Base-by-base conservation (phyloP, 2,329 filamentous ascomycete species). In the Chaetomium globosum region DNA sequence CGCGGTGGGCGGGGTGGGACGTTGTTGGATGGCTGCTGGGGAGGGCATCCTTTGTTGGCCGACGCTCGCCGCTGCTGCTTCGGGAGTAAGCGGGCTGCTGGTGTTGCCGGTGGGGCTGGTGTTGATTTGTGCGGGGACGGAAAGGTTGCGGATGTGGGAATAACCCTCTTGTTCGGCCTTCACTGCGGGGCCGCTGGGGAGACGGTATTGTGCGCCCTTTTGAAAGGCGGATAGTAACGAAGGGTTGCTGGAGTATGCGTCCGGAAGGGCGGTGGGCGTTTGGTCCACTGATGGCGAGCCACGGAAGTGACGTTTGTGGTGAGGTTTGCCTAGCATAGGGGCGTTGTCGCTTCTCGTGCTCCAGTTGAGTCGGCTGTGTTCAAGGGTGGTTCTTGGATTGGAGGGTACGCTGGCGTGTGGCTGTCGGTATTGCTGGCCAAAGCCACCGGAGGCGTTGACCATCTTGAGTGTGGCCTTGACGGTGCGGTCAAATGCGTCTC, bases 391-490 rank as follows among this genome's bases (percentile, higher is more conserved):
- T n/a, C 58, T 36, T 10, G 63, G 60, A 58, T 36, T 54, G 19
- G 59, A 58, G 4, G 54, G 28, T 7, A n/a, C 55, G 57, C 56
- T 33, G 60, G 30, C 13, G 16, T 61, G 63, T 23, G 56, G 31
- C 8, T 61, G 55, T 4, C 48, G 65, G 39, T 70, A 65, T 59
- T 67, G 63, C 61, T 79, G 79, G 12, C 91, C 91, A 69, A 96
- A 96, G 0, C 92, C 92, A 21, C 90, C 93, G 0, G 89, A 94
- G 1, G 90, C 91, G 75, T 93, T 89, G 71, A 91, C 93, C 93
- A 97, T 97, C 74, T 94, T 92, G 58, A 98, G 90, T 0, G 94
- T 98, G 10, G 93, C 93, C 79, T 95, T 96, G 72, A 92, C 93
- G 80, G 97, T 98, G 48, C 94, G 87, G 72, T 96, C 92, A 75